Conservation (phyloP, 2,329 filamentous ascomycete species). For the Penicillium sp. region DNA sequence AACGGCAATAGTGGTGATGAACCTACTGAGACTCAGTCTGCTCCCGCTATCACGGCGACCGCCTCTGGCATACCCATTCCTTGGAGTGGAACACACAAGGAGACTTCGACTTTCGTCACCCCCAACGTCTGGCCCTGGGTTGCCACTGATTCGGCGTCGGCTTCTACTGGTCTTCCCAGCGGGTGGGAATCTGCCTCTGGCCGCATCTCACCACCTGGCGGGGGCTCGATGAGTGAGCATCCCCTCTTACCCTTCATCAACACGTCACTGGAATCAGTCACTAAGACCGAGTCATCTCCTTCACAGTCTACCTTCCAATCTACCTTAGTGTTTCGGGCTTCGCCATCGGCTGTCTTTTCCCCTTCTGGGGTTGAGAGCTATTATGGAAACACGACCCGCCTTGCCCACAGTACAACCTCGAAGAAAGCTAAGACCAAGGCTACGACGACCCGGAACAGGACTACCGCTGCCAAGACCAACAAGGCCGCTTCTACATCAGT, state of each 20-base stretch:
- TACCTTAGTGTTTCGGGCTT: slow-evolving; percentile 52
- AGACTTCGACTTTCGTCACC: slow-evolving; percentile 50
- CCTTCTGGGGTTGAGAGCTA: slow-evolving; percentile 46
- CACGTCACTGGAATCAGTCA: slow-evolving; percentile 13
- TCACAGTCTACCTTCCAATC: slow-evolving; percentile 53
- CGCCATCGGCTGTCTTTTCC: slow-evolving; percentile 46
- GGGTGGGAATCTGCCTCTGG: slow-evolving; percentile 77
- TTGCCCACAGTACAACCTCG: slow-evolving; percentile 5
- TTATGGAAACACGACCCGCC: slow-evolving; percentile 6
- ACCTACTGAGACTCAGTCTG: slow-evolving; percentile 46
- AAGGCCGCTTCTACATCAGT: slow-evolving; percentile 4
- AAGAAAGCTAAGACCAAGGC: not conserved
- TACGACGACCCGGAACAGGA: not conserved
- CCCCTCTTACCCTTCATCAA: slow-evolving; percentile 25
- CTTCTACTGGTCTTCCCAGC: slow-evolving; percentile 60
- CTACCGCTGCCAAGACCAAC: slow-evolving; percentile 6
- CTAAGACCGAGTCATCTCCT: slow-evolving; percentile 26
- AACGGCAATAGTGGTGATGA: slow-evolving; percentile 58
- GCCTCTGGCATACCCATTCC: slow-evolving; percentile 65
- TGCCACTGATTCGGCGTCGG: slow-evolving; percentile 51
- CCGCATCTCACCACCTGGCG: slow-evolving; percentile 72
- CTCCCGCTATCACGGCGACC: slow-evolving; percentile 63
- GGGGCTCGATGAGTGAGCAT: slow-evolving; percentile 65
- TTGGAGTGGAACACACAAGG: slow-evolving; percentile 53
- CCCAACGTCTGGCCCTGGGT: slow-evolving; percentile 70